Evolutionary conservation across 108 stramenopile genomes (phyloP).

Genomic region (Cyclotella atomus): DNA sequence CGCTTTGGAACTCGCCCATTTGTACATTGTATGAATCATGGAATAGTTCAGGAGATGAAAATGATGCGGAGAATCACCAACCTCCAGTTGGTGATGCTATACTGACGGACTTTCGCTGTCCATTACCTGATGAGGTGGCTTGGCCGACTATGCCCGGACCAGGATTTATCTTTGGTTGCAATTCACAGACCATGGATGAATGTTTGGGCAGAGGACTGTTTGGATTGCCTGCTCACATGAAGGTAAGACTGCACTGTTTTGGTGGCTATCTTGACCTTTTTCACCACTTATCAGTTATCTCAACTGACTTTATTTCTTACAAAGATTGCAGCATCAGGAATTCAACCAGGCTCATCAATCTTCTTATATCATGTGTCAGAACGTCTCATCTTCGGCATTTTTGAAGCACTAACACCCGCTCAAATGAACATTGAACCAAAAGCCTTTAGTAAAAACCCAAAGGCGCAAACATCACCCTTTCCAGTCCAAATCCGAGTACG

Average conservation of each 20-base stretch:
- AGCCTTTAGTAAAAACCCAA: constrained; percentile 88
- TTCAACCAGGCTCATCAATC: constrained; percentile 80
- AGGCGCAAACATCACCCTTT: constrained; percentile 82
- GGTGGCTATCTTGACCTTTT: no score
- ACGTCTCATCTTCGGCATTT: constrained; percentile 86
- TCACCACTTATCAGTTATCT: no score
- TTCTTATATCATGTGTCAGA: constrained; percentile 90
- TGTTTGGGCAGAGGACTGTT: constrained; percentile 87
- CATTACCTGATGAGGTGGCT: constrained; percentile 63
- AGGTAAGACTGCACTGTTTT: constrained; percentile 13
- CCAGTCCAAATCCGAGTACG: constrained; percentile 87
- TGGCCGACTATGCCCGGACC: constrained; percentile 88
- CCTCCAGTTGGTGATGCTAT: constrained; percentile 76
- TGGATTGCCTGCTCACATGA: constrained; percentile 89
- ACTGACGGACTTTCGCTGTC: constrained; percentile 79
- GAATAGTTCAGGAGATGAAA: constrained; percentile 58
- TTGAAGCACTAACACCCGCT: constrained; percentile 87
- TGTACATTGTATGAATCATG: constrained; percentile 85
- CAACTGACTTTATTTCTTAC: background rate
- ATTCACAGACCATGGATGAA: constrained; percentile 85
- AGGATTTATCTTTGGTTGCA: constrained; percentile 91
- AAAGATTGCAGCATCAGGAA: constrained; percentile 65
- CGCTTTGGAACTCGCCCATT: constrained; percentile 86
- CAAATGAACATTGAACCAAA: constrained; percentile 83
- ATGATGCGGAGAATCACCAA: background rate